These are phyloP conservation scores for Rhizopus stolonifer DNA, from an alignment of 371 early-diverging fungal genomes.

Conservation along the genomic window DNA sequence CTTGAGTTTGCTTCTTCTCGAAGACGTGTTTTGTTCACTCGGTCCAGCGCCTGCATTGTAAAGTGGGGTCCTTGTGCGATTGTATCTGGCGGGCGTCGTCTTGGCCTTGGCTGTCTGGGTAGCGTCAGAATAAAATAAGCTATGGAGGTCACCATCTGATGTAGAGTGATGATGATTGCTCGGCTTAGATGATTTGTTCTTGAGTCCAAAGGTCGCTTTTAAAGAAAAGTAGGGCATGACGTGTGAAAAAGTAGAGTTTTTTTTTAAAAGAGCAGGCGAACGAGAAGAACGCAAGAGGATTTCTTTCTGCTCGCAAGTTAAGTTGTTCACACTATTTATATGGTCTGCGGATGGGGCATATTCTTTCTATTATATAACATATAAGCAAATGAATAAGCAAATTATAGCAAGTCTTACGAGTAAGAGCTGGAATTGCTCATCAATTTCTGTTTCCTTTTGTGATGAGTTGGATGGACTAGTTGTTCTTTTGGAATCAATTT, in stretches of 20 bases:
- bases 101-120: constrained; percentile 10
- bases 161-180: constrained; percentile 1
- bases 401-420: constrained; percentile 24
- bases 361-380: constrained; percentile 26
- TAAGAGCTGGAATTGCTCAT: constrained; percentile 44
- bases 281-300: constrained; percentile 38
- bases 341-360: constrained; percentile 45
- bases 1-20: constrained; percentile 24
- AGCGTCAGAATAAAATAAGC: constrained; percentile 2
- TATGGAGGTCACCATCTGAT: not conserved
- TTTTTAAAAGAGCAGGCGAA: constrained; percentile 31
- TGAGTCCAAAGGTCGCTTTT: constrained; percentile 29
- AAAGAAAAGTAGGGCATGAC: constrained; percentile 26
- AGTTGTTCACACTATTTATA: constrained; percentile 30
- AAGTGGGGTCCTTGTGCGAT: constrained; percentile 14
- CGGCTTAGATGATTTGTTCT: constrained; percentile 9
- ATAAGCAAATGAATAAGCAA: not conserved
- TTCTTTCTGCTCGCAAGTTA: constrained; percentile 44
- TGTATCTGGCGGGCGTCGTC: constrained; percentile 22
- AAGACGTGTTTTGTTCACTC: constrained; percentile 4
- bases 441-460: constrained; percentile 27
- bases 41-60: constrained; percentile 2
- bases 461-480: constrained; percentile 10
- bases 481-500: constrained; percentile 7
- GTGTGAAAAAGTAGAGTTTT: constrained; percentile 35